These are phyloP conservation scores for Aspergillus tubingensis DNA, from an alignment of 2,329 filamentous ascomycete species.

Conservation along the genomic window DNA sequence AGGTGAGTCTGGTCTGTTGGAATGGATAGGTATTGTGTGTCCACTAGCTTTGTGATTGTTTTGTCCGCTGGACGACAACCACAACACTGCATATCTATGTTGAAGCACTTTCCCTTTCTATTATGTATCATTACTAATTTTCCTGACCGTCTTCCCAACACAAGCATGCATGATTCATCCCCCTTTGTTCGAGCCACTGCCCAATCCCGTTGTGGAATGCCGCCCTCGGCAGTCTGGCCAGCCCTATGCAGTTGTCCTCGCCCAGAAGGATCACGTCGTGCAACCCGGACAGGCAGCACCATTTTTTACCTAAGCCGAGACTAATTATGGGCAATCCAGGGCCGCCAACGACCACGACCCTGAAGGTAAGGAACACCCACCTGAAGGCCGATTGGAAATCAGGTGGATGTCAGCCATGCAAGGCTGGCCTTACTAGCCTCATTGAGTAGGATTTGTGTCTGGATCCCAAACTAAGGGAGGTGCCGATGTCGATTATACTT, in stretches of 20 bases:
- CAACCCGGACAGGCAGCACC: constrained; percentile 3
- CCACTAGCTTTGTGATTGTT: not conserved
- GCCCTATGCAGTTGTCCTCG: constrained; percentile 2
- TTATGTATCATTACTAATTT: not conserved
- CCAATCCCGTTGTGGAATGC: not conserved
- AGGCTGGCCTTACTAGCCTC: not conserved
- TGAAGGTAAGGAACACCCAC: not conserved
- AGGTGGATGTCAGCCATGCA: not conserved
- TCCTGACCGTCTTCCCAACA: not conserved
- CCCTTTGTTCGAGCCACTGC: not conserved
- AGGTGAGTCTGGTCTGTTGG: not conserved
- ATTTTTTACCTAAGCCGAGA: constrained; percentile 1
- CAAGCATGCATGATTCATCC: too few relatives aligned
- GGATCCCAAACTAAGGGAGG: not conserved
- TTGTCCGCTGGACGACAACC: too few relatives aligned
- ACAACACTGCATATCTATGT: too few relatives aligned
- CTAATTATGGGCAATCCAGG: not conserved
- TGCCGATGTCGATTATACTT: not conserved
- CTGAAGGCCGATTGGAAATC: not conserved
- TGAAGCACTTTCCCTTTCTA: too few relatives aligned
- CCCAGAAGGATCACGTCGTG: not conserved
- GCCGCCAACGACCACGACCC: not conserved
- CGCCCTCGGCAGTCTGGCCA: constrained; percentile 1
- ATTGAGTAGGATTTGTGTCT: not conserved
- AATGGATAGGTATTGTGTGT: not conserved